Base-by-base conservation (phyloP, 1,284 basidiomycete species). In the Lignosus rhinocerotis region DNA sequence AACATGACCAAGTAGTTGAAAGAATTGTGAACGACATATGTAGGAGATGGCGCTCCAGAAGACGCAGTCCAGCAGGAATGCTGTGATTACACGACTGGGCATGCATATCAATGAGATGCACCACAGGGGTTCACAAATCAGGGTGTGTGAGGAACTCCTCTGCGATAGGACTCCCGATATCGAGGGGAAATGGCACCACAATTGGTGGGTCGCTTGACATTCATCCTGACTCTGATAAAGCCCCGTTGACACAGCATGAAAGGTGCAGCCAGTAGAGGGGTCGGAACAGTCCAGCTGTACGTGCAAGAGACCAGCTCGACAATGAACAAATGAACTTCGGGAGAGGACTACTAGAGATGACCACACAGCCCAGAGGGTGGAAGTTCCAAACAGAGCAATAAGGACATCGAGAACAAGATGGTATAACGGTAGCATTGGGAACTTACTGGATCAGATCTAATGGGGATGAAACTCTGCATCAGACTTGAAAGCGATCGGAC, bases 61-160 rank as follows among this genome's bases (percentile, higher is more conserved):
- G 5, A 80, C 78, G 69, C 78, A 78, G 48, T 82, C 82, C 16
- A 82, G 72, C 53, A 80, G 79, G 67, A 84, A 84, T 7, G 76
- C 68, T 33, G 75, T 66, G 38, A 80, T 70, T 41, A 77, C 71
- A 48, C 73, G 78, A 66, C 81, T 83, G 52, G 48, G 17, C 53
- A 32, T n/a, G n/a, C 46, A 12, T 33, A 55, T 53, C 21, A 50
- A 42, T 36, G 44, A 48, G 38, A 43, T 21, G 51, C 48, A 39
- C 10, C 25, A 38, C 21, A 51, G 59, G 53, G 42, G 30, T 38
- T 50, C 44, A 76, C 75, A 59, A 67, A 56, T 71, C 69, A 51
- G 68, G 64, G 57, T 65, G 69, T 8, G 34, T 51, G 41, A 66
- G 33, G 47, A 66, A 64, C 51, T 69, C 66, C 41, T 62, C 39